Base-by-base conservation (phyloP, 2,329 filamentous ascomycete genomes). In the Ophiostoma montium region DNA sequence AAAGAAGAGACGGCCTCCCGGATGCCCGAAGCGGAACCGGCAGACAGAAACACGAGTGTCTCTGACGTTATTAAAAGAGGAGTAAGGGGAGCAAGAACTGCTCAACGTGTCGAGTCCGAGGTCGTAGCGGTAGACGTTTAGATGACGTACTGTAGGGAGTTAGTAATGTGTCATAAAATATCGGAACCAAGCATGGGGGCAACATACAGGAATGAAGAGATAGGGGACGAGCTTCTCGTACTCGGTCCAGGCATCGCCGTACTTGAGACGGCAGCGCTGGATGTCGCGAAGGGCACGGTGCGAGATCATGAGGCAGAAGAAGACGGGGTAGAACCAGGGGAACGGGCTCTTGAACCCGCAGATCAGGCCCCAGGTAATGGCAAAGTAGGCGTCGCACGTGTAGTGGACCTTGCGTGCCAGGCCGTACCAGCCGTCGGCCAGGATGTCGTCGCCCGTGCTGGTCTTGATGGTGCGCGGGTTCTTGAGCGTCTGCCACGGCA, bases 251-350 rank as follows among this genome's bases (percentile, higher is more conserved):
- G 57, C 53, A 11, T 56, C 56, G 49, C 57, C 86, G 65, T 94
- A 94, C 71, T 86, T 89, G 59, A 70, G 71, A 53, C 78, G 78
- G 65, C 87, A 94, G 55, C 81, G 75, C 60, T 82, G 71, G 54
- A 90, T 86, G 62, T 94, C 87, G 55, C 87, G 75, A 47, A 69
- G 66, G 11, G 85, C 84, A 51, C 86, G 82, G 65, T 94, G 87
- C 3, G 79, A 70, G 60, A 94, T 92, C 86, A 92, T 92, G 56
- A 69, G 68, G 33, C 70, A 70, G 63, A 94, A 94, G 71, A 94
- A 94, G 42, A 86, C 63, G 0, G 86, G 84, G 60, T 94, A 92
- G 65, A 94, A 94, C 86, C 86, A 94, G 0, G 87, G 87, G 66
- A 94, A 90, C 0, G 86, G 85, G 58, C 82, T 86, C 57, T 54